Conservation (phyloP, 805 yeast species). For the Kazachstania viticola region DNA sequence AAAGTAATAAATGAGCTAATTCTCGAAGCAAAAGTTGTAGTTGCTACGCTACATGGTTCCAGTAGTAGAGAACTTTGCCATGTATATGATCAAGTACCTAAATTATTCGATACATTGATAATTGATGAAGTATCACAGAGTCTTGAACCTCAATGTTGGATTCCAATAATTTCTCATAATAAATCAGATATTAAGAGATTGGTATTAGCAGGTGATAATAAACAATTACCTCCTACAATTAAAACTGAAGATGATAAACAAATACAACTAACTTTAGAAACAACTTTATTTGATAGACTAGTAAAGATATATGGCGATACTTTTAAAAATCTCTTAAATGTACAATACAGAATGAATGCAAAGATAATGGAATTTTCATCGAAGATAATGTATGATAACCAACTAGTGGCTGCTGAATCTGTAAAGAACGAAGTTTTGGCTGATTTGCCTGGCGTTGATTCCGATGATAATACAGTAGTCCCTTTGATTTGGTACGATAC, state of each 20-base stretch:
- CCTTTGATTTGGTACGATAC: slow-evolving; percentile 77
- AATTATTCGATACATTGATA: slow-evolving; percentile 63
- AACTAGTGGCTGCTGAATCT: slow-evolving; percentile 44
- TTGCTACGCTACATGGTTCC: slow-evolving; percentile 82
- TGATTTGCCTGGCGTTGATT: slow-evolving; percentile 34
- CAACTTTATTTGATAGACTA: slow-evolving; percentile 59
- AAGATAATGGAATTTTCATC: slow-evolving; percentile 48
- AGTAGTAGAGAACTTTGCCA: slow-evolving; percentile 60
- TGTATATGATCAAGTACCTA: slow-evolving; percentile 29
- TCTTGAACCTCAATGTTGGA: slow-evolving; percentile 93
- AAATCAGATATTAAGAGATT: slow-evolving; percentile 57
- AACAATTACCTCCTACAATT: slow-evolving; percentile 53
- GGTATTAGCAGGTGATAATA: slow-evolving; percentile 67
- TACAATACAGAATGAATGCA: slow-evolving; percentile 62
- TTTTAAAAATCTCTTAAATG: slow-evolving; percentile 51
- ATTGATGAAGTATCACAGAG: slow-evolving; percentile 95
- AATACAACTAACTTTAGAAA: slow-evolving; percentile 37
- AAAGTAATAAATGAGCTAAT: slow-evolving; percentile 51
- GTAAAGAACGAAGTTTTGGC: slow-evolving; percentile 55
- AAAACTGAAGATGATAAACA: slow-evolving; percentile 39
- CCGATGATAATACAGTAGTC: slow-evolving; percentile 44
- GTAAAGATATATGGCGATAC: slow-evolving; percentile 40
- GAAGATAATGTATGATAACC: slow-evolving; percentile 37
- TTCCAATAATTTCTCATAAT: slow-evolving; percentile 63
- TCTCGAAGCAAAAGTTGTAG: slow-evolving; percentile 51